Base-by-base conservation (phyloP, 2,329 filamentous ascomycete genomes). In the Pseudogymnoascus sp. region DNA sequence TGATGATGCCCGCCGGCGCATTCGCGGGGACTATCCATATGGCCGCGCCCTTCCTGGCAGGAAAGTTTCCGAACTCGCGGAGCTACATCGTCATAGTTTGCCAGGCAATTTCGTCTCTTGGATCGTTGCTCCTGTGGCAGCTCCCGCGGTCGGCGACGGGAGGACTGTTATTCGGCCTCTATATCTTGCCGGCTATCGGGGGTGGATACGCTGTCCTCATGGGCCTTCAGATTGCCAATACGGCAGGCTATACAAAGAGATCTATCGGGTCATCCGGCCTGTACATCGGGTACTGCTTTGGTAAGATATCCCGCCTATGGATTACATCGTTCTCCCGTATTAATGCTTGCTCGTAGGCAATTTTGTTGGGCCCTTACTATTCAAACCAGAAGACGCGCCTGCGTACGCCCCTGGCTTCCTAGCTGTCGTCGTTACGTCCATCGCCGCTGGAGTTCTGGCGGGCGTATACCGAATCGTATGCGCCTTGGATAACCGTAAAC, bases 241-340 rank as follows among this genome's bases (percentile, higher is more conserved):
- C 78, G 39, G 74, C 74, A 5, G 78, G 77, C 12, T 72, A 73
- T 19, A 80, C 78, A 7, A 80, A 79, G 68, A 73, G 76, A 13
- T 74, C 77, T 19, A 77, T 78, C 60, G 76, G 75, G 4, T 73
- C 73, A n/a, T 75, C 76, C 28, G 67, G 79, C 60, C 69, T 80
- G 62, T 74, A 73, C 41, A 76, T 74, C 26, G 75, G 75, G 18
- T 80, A 79, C 64, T 78, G 76, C 0, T 66, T 80, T 5, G 78
- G 77, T 18, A 81, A 79, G 66, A 78, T 82, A 61, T 80, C 81
- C 63, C 78, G 78, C 0, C 79, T 77, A n/a, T 57, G n/a, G n/a
- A 15, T 6, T 38, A 23, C 6, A 38, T 52, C 52, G 21, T 23
- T 5, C 5, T 8, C 34, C 9, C 10, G 9, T 28, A n/a, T 13